Percentiles rank a stretch among this genome's conserved stretches.
These are phyloP conservation scores for Botrytis tulipae DNA, from an alignment of 2,329 filamentous ascomycete genomes.

Conservation along the genomic window DNA sequence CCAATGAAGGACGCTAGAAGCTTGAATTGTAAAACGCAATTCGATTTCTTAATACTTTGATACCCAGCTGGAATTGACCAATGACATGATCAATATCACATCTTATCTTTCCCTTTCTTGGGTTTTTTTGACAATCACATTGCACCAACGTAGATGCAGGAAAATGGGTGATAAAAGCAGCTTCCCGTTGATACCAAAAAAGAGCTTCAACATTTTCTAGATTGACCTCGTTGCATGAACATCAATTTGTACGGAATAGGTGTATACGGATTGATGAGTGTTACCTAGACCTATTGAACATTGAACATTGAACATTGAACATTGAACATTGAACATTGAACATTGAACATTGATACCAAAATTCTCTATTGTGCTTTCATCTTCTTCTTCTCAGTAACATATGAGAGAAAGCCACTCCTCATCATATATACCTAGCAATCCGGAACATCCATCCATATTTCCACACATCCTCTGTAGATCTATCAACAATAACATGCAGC, in stretches of 20 bases:
- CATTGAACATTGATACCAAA: no score
- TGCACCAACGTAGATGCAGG: not conserved
- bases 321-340: no score
- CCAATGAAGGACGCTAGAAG: not conserved
- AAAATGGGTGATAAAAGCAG: not conserved
- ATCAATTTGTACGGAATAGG: not conserved
- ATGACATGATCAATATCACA: not conserved
- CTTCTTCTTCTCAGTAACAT: no score
- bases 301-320: not conserved
- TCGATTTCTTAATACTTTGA: not conserved
- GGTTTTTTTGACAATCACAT: not conserved
- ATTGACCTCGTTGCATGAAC: not conserved
- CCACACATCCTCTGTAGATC: not conserved
- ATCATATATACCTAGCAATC: no score
- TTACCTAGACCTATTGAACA: not conserved
- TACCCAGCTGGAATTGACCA: not conserved
- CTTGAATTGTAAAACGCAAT: not conserved
- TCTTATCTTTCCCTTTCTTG: not conserved
- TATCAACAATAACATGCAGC: not conserved
- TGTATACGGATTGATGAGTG: not conserved
- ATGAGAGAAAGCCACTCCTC: no score
- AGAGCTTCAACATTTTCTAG: not conserved
- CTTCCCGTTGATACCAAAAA: not conserved
- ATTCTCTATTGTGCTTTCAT: no score
- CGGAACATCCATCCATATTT: not conserved